Evolutionary conservation across 179 eudicot genomes (phyloP), one percentile per base, ranked within the genome.

Genomic region (Spinacia oleracea): DNA sequence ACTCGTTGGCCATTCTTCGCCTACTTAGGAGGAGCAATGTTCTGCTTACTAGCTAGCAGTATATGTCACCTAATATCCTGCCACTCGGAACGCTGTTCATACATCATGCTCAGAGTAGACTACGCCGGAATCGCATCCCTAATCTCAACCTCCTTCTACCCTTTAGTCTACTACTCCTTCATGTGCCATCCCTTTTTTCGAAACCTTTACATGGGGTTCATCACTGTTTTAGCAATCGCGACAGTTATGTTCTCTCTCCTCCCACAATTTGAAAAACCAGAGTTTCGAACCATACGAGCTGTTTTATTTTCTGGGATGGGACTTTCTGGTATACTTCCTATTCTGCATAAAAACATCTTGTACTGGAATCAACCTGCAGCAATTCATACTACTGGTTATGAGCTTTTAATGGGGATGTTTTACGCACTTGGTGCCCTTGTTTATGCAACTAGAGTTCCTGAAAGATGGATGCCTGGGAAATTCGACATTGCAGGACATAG

Each of bases 1-100:
- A 96, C 99, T 2, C 90, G 98, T n/a, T 96, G 98, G 98, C 99
- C 99, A 55, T 96, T 96, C 84, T 96, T 87, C 15, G 89, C 94
- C 42, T 96, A 92, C 86, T 60, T 94, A 55, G 98, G 94, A 9
- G 99, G 99, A 18, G 99, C 97, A 73, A 96, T 96, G 98, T 94
- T 96, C 78, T 96, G 97, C 85, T 76, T 96, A 78, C 83, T 94
- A 38, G 90, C 96, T 16, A 96, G 98, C 90, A 92, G 96, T 83
- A 77, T 88, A 3, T 96, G 98, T 82, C 99, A 96, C 89, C 85
- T 96, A 46, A 83, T 96, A 46, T 84, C 92, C 15, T 96, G 99
- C 73, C 94, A 94, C 84, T 96, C 99, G 0, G 88, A 92, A 67
- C 94, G 97, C 20, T 9, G 90, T 35, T 83, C 97, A 15, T 91